Percentiles rank a stretch among this genome's conserved stretches.
Conservation (phyloP, 495 filamentous ascomycete genomes). For the Lophiostoma macrostomum region DNA sequence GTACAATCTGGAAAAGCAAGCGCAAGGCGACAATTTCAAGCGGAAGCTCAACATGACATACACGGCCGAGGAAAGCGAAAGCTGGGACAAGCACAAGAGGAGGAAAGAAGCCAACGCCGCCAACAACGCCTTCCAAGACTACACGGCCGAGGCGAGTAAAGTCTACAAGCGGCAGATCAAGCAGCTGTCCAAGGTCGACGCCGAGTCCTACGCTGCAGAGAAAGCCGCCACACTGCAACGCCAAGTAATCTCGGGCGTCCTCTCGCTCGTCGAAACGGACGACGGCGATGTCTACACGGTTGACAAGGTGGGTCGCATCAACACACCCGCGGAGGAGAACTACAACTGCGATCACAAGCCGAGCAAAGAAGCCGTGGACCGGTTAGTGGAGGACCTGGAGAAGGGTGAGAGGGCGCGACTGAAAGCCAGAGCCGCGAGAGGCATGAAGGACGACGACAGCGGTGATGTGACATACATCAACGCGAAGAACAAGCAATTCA, state of each 20-base stretch:
- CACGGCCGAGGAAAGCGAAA: constrained; percentile 89
- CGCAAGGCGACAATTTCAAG: constrained; percentile 90
- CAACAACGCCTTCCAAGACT: constrained; percentile 87
- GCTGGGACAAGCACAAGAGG: constrained; percentile 84
- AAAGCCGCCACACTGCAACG: constrained; percentile 81
- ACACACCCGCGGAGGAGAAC: constrained; percentile 77
- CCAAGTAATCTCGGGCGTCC: constrained; percentile 71
- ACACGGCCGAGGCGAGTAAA: constrained; percentile 79
- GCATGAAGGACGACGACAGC: constrained; percentile 65
- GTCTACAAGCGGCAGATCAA: constrained; percentile 89
- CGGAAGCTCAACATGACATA: constrained; percentile 98
- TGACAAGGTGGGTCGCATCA: constrained; percentile 85
- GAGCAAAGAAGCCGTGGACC: constrained; percentile 83
- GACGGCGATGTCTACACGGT: constrained; percentile 93
- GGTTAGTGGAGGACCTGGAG: constrained; percentile 77
- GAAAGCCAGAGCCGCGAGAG: constrained; percentile 76
- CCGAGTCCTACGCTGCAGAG: constrained; percentile 78
- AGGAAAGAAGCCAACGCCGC: constrained; percentile 83
- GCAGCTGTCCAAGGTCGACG: constrained; percentile 54
- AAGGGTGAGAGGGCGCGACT: constrained; percentile 84
- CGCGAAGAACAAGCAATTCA: constrained; percentile 86
- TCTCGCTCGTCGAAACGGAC: constrained; percentile 90
- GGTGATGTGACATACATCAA: constrained; percentile 98
- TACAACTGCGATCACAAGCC: constrained; percentile 83
- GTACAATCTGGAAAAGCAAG: constrained; percentile 90